These are phyloP conservation scores for Coemansia sp. DNA, from an alignment of 192 early-diverging fungal species.

Conservation along the genomic window DNA sequence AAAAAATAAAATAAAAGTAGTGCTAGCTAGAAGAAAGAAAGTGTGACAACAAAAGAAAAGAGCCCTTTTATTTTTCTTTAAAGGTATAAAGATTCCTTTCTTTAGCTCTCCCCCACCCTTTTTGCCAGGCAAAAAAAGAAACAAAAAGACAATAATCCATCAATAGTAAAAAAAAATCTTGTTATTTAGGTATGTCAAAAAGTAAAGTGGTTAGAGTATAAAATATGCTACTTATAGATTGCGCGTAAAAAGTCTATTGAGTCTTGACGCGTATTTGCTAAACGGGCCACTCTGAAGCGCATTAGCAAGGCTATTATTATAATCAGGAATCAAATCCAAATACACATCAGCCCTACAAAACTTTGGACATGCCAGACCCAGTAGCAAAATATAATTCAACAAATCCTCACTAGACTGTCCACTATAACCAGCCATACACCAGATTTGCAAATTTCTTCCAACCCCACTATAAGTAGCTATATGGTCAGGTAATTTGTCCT, in stretches of 20 bases:
- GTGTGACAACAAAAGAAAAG: too few relatives aligned
- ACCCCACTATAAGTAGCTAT: background rate
- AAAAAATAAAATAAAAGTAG: background rate
- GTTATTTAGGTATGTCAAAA: background rate
- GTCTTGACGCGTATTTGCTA: background rate
- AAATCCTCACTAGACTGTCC: background rate
- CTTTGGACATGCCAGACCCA: background rate
- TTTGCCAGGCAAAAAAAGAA: background rate
- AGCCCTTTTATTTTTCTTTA: too few relatives aligned
- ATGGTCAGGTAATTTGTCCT: background rate
- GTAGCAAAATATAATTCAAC: background rate
- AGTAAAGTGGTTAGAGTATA: background rate
- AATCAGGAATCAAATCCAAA: background rate
- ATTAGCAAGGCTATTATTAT: background rate
- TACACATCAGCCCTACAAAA: background rate
- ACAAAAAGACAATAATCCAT: background rate
- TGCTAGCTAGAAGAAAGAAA: background rate
- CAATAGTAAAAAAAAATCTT: background rate
- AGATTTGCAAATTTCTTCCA: background rate
- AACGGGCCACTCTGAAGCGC: background rate
- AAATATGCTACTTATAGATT: background rate
- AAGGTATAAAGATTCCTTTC: too few relatives aligned
- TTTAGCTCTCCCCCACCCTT: too few relatives aligned
- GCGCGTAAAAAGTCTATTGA: background rate
- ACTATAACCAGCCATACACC: background rate